Percentiles rank a stretch among this genome's conserved stretches.
These are phyloP conservation scores for Petasospora rhodanensis DNA, from an alignment of 1,139 yeast species.

Conservation along the genomic window DNA sequence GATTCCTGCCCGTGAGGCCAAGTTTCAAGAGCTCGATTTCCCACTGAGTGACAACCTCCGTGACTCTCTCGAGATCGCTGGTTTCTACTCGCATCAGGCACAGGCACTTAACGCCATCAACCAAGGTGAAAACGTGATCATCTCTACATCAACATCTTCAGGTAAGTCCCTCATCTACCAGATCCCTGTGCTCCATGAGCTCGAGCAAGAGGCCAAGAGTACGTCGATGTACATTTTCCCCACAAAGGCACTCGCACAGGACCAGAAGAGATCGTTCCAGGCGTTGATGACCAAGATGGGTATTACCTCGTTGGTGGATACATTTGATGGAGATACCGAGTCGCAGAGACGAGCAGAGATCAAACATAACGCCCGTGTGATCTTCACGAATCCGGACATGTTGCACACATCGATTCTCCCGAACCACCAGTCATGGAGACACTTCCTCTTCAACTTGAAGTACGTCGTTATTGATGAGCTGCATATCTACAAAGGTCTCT, in stretches of 20 bases:
- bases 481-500: conserved; percentile 84
- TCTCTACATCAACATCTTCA: conserved; percentile 90
- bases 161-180: conserved; percentile 94
- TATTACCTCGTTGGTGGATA: conserved; percentile 47
- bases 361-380: conserved; percentile 63
- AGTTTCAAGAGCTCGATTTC: conserved; percentile 37
- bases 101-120: conserved; percentile 61
- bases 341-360: conserved; percentile 45
- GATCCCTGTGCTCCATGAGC: conserved; percentile 62
- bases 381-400: conserved; percentile 94
- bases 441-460: conserved; percentile 57
- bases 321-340: conserved; percentile 94
- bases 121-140: conserved; percentile 61
- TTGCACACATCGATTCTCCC: conserved; percentile 84
- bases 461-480: conserved; percentile 86
- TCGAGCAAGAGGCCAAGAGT: conserved; percentile 46
- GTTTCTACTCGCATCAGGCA: conserved; percentile 77
- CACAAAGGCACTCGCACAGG: conserved; percentile 95
- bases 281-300: conserved; percentile 50
- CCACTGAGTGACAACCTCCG: conserved; percentile 43
- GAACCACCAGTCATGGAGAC: conserved; percentile 64
- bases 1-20: conserved; percentile 42
- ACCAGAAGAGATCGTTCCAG: conserved; percentile 76
- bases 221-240: conserved; percentile 91
- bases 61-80: conserved; percentile 42